Base-by-base conservation (phyloP, 805 yeast genomes). In the Jamesozyma hellenica region DNA sequence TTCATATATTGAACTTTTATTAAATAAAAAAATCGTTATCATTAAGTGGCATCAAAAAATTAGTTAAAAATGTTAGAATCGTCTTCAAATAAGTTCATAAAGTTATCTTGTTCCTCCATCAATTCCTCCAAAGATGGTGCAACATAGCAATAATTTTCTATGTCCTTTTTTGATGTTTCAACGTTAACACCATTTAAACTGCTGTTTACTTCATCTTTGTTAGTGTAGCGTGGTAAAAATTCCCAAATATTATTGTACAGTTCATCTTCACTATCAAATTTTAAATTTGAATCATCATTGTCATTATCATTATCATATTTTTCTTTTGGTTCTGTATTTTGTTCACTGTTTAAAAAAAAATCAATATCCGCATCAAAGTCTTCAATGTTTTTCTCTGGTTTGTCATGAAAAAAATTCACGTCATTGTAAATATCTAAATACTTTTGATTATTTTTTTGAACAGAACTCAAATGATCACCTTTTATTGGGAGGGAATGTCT, bases 101-200 rank as follows among this genome's bases (percentile, higher is more conserved):
- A 42, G 19, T 31, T 32, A 38, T 53, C 57, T 40, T 53, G 59
- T 28, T 58, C 62, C 16, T 55, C 61, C 54, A 58, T 56, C 28
- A 58, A 39, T 32, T 57, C 63, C 40, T 57, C 63, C 27, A 58
- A 44, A 10, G 60, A 49, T 23, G 62, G 62, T 4, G 63, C 55
- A 34, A 56, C 41, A 38, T 52, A 54, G 33, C n/a, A 31, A 13
- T 31, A 31, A 31, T 11, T 17, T 31, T 31, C 14, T 13, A 14
- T 30, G 9, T 30, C 19, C 6, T 28, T 13, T 28, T 9, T 7
- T 28, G 8, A 7, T 30, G 8, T 30, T 9, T 5, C 7, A 30
- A 8, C 15, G 6, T 12, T 30, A 30, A 13, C 13, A 28, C n/a
- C 30, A 28, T n/a, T n/a, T n/a, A n/a, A n/a, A n/a, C n/a, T 11